These are phyloP conservation scores for Heritiera fomes DNA, from an alignment of 345 rosid genomes.

Conservation along the genomic window DNA sequence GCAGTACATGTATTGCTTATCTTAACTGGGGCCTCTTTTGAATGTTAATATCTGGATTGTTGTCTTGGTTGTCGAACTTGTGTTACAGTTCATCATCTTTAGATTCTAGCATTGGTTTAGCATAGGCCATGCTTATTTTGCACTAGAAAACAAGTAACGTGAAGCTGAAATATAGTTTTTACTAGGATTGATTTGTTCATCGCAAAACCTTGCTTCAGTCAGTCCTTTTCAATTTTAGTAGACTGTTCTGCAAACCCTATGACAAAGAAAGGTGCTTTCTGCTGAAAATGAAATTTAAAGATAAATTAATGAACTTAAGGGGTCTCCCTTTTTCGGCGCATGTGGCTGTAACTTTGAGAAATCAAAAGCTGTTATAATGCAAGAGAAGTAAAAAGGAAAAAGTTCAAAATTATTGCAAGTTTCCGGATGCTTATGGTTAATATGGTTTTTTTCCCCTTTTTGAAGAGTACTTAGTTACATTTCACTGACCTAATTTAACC, in stretches of 20 bases:
- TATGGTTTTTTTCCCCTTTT: not conserved
- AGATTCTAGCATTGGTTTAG: not conserved
- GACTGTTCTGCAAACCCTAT: not conserved
- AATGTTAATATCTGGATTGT: not conserved
- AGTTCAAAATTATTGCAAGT: not conserved
- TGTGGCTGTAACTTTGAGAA: not conserved
- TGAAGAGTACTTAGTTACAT: not conserved
- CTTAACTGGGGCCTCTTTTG: not conserved
- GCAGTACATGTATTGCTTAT: not conserved
- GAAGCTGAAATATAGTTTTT: not conserved
- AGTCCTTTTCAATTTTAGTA: not conserved
- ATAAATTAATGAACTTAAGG: not conserved
- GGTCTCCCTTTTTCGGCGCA: not conserved
- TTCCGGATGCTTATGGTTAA: not conserved
- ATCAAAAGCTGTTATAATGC: not conserved
- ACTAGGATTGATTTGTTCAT: slow-evolving; percentile 3
- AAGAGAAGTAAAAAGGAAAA: not conserved
- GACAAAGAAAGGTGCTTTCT: not conserved
- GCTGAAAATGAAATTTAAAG: not conserved
- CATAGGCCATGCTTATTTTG: not conserved
- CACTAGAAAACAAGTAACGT: not conserved
- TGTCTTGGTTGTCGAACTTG: not conserved
- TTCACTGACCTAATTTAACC: not conserved
- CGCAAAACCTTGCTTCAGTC: not conserved
- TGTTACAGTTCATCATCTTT: not conserved